Base-by-base conservation (phyloP, 441 rosid species). In the Daphne laureola region DNA sequence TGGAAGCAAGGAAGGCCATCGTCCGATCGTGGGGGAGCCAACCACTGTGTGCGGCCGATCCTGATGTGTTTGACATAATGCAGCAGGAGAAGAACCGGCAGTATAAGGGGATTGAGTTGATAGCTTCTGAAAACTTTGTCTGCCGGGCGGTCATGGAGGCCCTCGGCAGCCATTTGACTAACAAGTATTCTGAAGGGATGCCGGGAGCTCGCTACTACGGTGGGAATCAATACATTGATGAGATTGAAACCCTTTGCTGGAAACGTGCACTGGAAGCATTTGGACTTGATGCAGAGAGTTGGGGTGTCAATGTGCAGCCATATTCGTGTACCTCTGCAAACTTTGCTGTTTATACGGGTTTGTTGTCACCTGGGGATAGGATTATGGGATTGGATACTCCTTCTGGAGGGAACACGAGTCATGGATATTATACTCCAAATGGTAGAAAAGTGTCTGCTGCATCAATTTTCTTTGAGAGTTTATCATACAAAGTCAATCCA, bases 281-380 rank as follows among this genome's bases (percentile, higher is more conserved):
- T 58, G 74, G 68, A 16, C 66, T 83, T 6, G 63, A 74, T 40
- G 61, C 61, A 27, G 76, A 60, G 61, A 72, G 46, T 4, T 83
- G 86, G 86, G 84, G 86, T 14, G 86, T 78, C 49, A 83, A 83
- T 38, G 86, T 80, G 63, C 90, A 83, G 71, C 86, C 86, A 2
- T 80, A 83, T 59, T 83, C 90, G 0, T 83, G 90, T 43, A 83
- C 90, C 8, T 83, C 86, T 0, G 90, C 84, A 0, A 83, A 83
- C 59, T 78, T 83, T 11, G 84, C 82, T 0, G 82, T 83, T 41
- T 83, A 72, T 51, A 58, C 80, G 0, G 90, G 86, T 43, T 66
- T 83, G 51, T 51, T 80, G 47, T 55, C 67, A 44, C 86, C 84
- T 0, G 86, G 84, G 43, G 90, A 83, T 17, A 67, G 86, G 13